Percentiles rank a stretch among this genome's conserved stretches.
phyloP scores from a whole-genome alignment of 2,329 filamentous ascomycete species.

The Myriosclerotinia duriaeana region DNA sequence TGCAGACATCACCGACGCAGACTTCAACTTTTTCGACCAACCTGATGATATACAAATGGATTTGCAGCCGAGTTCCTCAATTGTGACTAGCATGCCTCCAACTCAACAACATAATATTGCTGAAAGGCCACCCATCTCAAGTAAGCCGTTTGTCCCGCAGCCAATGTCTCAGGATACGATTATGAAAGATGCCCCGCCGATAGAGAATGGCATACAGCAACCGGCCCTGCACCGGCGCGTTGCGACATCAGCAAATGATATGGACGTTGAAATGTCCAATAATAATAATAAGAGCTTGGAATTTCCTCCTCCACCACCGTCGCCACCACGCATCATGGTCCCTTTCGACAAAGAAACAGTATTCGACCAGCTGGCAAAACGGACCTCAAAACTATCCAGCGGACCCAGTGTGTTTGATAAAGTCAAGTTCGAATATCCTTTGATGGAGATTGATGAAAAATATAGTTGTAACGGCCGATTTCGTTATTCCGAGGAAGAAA shows the following conservation, averaged over 20 bases:
- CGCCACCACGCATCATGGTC: conserved; percentile 5
- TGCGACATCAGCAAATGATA: background rate
- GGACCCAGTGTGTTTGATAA: conserved; percentile 37
- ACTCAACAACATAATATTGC: conserved; percentile 12
- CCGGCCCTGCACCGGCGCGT: background rate
- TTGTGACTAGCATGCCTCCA: background rate
- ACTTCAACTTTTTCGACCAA: conserved; percentile 82
- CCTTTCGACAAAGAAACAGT: conserved; percentile 39
- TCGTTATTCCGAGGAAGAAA: conserved; percentile 29
- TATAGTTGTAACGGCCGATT: conserved; percentile 39
- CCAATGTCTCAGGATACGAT: conserved; percentile 14
- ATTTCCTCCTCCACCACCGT: background rate
- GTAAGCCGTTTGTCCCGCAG: conserved; percentile 2
- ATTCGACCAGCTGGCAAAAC: conserved; percentile 33
- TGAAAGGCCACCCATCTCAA: conserved; percentile 12
- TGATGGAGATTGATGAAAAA: conserved; percentile 39
- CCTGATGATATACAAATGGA: conserved; percentile 42
- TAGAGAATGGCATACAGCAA: background rate
- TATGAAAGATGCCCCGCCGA: conserved; percentile 5
- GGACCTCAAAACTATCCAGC: conserved; percentile 14
- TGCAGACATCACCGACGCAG: conserved; percentile 69
- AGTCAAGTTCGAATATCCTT: conserved; percentile 37
- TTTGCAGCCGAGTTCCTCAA: conserved; percentile 2
- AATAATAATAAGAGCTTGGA: conserved; percentile 5
- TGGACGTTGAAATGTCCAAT: conserved; percentile 10